A percentile compares a stretch with the other conserved stretches of the same genome.
phyloP scores from a whole-genome alignment of 1,139 yeast species.

The Candida tetrigidarum region DNA sequence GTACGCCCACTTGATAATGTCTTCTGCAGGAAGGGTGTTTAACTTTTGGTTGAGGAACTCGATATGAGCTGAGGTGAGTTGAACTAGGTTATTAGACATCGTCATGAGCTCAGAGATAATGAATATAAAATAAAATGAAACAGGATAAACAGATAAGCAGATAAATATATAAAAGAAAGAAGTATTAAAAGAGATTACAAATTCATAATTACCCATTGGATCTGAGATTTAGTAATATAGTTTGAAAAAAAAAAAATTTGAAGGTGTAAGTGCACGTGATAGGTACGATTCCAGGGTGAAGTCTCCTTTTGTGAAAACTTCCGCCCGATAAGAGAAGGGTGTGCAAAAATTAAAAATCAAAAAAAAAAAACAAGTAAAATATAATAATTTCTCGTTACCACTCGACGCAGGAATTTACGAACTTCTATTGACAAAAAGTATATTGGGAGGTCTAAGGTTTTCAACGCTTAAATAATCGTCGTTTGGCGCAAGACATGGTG shows the following conservation, averaged over 20 bases:
- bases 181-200: neutral
- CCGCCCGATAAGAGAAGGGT: neutral
- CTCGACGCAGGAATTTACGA: too few relatives aligned
- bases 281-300: neutral
- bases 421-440: too few relatives aligned
- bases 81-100: constrained; percentile 13
- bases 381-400: too few relatives aligned
- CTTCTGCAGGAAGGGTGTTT: constrained; percentile 61
- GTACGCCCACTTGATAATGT: constrained; percentile 81
- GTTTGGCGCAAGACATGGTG: too few relatives aligned
- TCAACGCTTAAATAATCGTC: too few relatives aligned
- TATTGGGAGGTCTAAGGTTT: too few relatives aligned
- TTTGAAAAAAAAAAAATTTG: neutral
- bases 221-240: neutral
- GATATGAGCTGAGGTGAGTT: constrained; percentile 49
- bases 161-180: too few relatives aligned
- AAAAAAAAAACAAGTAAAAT: neutral
- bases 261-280: constrained; percentile 8
- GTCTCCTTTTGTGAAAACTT: neutral
- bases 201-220: neutral
- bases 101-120: neutral
- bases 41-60: constrained; percentile 66
- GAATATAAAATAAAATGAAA: neutral
- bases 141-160: too few relatives aligned
- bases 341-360: neutral